A percentile compares a stretch with the other conserved stretches of the same genome.
Evolutionary conservation across 257 asterid genomes (phyloP).

Genomic region (Forsythia viridissima): DNA sequence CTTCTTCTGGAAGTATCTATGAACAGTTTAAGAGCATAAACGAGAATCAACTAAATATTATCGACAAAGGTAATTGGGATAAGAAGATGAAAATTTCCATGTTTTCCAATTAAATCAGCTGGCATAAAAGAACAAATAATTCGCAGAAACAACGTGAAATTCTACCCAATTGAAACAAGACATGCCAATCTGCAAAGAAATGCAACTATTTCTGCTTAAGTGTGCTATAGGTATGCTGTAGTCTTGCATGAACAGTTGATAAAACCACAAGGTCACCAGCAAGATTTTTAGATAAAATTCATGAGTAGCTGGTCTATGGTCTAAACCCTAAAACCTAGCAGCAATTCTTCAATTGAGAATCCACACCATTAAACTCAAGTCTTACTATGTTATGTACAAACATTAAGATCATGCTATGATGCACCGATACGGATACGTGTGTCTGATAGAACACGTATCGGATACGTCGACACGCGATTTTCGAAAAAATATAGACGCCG

Average conservation of each 20-base stretch:
- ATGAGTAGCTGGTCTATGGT: background rate
- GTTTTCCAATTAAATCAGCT: background rate
- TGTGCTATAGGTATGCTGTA: background rate
- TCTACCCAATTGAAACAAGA: background rate
- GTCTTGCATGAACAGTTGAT: background rate
- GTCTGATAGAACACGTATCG: too few relatives aligned
- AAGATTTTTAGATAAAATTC: background rate
- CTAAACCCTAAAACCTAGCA: background rate
- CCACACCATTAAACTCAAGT: background rate
- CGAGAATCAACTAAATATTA: background rate
- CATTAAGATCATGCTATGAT: background rate
- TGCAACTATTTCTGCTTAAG: background rate
- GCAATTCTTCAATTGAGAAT: background rate
- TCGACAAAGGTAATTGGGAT: background rate
- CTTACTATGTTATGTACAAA: background rate
- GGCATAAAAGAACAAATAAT: background rate
- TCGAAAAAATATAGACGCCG: too few relatives aligned
- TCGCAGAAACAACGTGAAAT: background rate
- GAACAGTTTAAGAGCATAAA: background rate
- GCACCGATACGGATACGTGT: too few relatives aligned
- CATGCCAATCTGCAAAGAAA: background rate
- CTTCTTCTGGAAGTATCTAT: slow-evolving; percentile 56
- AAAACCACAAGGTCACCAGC: background rate
- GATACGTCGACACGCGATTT: too few relatives aligned
- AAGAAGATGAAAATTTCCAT: background rate